Evolutionary conservation across 2,329 filamentous ascomycete genomes (phyloP), one percentile per base, ranked within the genome.

Genomic region (Drechslera avenae): DNA sequence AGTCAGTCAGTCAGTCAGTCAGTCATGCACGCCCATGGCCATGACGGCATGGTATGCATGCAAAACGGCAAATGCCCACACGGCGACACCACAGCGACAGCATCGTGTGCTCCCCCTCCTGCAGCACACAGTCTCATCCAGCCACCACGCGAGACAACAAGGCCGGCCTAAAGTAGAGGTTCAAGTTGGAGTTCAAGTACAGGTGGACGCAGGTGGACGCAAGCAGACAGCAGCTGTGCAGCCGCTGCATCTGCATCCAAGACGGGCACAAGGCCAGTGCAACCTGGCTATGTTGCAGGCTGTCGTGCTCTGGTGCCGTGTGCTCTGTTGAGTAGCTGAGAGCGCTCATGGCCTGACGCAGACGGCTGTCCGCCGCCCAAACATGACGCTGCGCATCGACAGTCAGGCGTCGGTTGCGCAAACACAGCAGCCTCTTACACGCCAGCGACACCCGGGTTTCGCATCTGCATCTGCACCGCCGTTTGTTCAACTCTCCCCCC

Each of bases 401-500:
- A 56, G 56, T 36, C 56, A 57, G 17, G 56, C 46, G 48, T 50
- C 46, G 56, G 57, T 48, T 28, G 50, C 33, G 50, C 33, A 31
- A 32, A 23, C 48, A 49, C 56, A 14, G 30, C 50, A 52, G 32
- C 44, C 55, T 55, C 48, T 43, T 44, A 42, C 40, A 57, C 55
- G 50, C 34, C 46, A 55, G 49, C 59, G 32, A 47, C 46, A 36
- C 39, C 40, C 34, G 19, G 28, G 54, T 60, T 60, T 58, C 54
- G 47, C 54, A 48, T 43, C 65, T 69, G 66, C 67, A 23, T 23
- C 21, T 23, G 21, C 21, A 23, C 54, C 63, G 52, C 66, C 68
- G 66, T 71, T 70, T 58, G 40, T 60, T 59, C 49, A 50, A 52
- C 58, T 50, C 47, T 62, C n/a, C n/a, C n/a, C n/a, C n/a, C n/a